Evolutionary conservation across 805 yeast genomes (phyloP), one percentile per base, ranked within the genome.

Genomic region (Metschnikowia shivogae): DNA sequence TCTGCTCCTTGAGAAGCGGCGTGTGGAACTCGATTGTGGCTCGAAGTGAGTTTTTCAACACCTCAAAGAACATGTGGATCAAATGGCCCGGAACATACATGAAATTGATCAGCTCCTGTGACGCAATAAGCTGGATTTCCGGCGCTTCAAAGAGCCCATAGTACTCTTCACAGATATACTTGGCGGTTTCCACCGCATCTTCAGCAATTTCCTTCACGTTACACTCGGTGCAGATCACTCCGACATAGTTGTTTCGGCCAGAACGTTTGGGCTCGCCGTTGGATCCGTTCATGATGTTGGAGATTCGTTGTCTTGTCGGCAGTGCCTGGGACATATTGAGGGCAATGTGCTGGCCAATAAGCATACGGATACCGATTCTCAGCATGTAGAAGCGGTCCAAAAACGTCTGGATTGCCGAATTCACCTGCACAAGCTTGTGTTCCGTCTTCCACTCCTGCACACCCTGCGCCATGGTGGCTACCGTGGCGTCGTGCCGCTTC

Each of bases 1-100:
- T 55, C 47, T 68, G 50, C 30, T 62, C 56, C 56, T 70, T 70
- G 37, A 70, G 60, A 33, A 73, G 72, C 14, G 79, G 79, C 31
- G 84, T 76, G 50, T 84, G 86, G 49, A 80, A 81, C 63, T 89
- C 97, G 41, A 89, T 89, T 0, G 95, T 90, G 11, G 97, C 97
- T 31, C 97, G 70, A 44, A 89, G 71, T 14, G 95, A 85, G 69
- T 89, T 89, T 60, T 89, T 89, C 63, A 89, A 73, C 6, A 89
- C 85, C 67, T 89, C 97, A 62, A 88, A 89, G 8, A 89, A 66
- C 90, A 89, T 89, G 60, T 89, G 97, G 57, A 86, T 84, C 61
- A 89, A 74, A 68, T 89, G 96, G 10, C 96, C 96, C 2, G 96
- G 96, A 10, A 89, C 95, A 60, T 89, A 89, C 88, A 88, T 86